Percentiles rank a stretch among this genome's conserved stretches.
Evolutionary conservation across 2,329 filamentous ascomycete species (phyloP).

Genomic region (Bipolaris cookei): DNA sequence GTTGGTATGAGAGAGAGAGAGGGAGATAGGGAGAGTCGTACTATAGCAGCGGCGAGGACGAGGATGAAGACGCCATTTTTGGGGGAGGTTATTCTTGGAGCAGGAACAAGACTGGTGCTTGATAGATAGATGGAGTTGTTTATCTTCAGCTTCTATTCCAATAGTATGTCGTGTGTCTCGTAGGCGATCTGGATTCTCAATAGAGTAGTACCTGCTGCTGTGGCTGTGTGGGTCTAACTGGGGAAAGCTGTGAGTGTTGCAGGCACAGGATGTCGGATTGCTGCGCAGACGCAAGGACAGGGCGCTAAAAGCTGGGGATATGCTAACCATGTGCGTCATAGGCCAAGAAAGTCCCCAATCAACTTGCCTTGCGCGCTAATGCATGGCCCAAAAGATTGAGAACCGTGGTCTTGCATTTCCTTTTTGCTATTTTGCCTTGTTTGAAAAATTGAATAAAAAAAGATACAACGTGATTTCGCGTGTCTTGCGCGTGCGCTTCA

Average conservation of each 20-base stretch:
- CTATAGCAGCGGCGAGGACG: conserved; percentile 50
- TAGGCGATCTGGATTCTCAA: conserved; percentile 13
- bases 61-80: conserved; percentile 50
- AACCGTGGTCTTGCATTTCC: background rate
- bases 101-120: conserved; percentile 1
- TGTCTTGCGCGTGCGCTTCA: background rate
- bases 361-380: conserved; percentile 10
- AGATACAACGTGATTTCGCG: conserved; percentile 1
- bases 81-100: conserved; percentile 2
- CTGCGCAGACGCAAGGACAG: conserved; percentile 5
- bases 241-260: background rate
- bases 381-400: conserved; percentile 2
- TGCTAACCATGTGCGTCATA: conserved; percentile 36
- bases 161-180: conserved; percentile 1
- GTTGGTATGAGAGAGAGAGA: background rate
- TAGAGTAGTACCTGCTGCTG: conserved; percentile 10
- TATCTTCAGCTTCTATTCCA: background rate
- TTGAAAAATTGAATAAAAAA: background rate
- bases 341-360: conserved; percentile 13
- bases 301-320: conserved; percentile 33
- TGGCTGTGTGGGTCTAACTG: conserved; percentile 1
- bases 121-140: background rate
- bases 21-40: conserved; percentile 20
- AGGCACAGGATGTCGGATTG: background rate
- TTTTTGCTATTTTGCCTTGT: background rate